A percentile compares a stretch with the other conserved stretches of the same genome.
Conservation (phyloP, 192 early-diverging fungal genomes). For the Backusella australiensis region DNA sequence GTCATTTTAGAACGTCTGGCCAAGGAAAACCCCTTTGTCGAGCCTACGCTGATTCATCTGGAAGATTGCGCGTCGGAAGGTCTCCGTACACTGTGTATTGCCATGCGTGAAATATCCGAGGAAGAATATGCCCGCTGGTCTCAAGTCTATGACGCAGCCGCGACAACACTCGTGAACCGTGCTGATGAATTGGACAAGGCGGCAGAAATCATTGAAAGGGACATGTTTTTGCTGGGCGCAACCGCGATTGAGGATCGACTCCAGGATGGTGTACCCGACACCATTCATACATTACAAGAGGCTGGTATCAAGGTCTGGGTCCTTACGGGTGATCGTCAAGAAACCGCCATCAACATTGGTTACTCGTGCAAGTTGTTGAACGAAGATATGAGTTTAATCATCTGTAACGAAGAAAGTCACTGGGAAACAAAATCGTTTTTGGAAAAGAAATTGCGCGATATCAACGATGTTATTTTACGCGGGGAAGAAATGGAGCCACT, state of each 20-base stretch:
- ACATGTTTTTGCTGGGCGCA: slow-evolving; percentile 89
- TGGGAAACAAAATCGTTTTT: slow-evolving; percentile 93
- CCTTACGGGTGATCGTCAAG: slow-evolving; percentile 95
- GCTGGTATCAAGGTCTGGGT: slow-evolving; percentile 98
- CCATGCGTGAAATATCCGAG: slow-evolving; percentile 87
- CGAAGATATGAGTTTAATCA: slow-evolving; percentile 93
- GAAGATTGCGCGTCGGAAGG: slow-evolving; percentile 97
- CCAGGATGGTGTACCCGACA: slow-evolving; percentile 97
- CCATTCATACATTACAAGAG: slow-evolving; percentile 91
- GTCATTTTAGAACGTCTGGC: slow-evolving; percentile 92
- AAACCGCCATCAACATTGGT: slow-evolving; percentile 99
- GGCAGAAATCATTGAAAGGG: slow-evolving; percentile 93
- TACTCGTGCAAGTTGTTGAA: slow-evolving; percentile 95
- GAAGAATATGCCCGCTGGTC: slow-evolving; percentile 87
- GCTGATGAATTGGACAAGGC: slow-evolving; percentile 85
- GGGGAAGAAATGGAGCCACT: slow-evolving; percentile 56
- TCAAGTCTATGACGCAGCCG: slow-evolving; percentile 78
- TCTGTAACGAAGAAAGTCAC: slow-evolving; percentile 91
- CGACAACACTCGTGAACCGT: slow-evolving; percentile 90
- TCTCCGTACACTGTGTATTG: slow-evolving; percentile 92
- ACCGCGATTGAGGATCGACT: slow-evolving; percentile 99
- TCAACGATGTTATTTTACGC: slow-evolving; percentile 54
- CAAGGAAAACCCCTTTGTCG: slow-evolving; percentile 70
- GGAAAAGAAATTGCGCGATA: slow-evolving; percentile 80
- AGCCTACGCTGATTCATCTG: slow-evolving; percentile 68